Evolutionary conservation across 164 flowering plant genomes (phyloP), one percentile per base, ranked within the genome.

Genomic region (Sedum album): DNA sequence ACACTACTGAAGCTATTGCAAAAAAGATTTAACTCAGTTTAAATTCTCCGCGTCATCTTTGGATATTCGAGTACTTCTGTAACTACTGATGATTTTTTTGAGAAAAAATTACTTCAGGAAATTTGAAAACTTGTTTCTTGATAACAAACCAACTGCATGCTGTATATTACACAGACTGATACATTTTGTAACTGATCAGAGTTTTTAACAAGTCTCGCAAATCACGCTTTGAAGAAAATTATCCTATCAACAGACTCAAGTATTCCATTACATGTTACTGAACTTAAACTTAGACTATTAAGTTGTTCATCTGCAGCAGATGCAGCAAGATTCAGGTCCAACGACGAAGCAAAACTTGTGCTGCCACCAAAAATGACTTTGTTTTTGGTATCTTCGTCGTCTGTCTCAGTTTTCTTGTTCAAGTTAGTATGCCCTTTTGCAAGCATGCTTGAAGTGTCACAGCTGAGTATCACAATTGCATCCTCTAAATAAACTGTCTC

Each of bases 261-360:
- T 23, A 83, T 68, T 23, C 77, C 77, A 46, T 26, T 66, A 55
- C 67, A 76, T 17, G 28, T 42, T 41, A 18, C 51, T 21, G 76
- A 69, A 72, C 57, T 51, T 26, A 51, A 51, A 51, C 61, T 26
- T 28, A 55, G 5, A 26, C 61, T 26, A n/a, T 18, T 49, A 55
- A 55, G 18, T 26, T 46, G 28, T 31, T 69, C 73, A 49, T 77
- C 75, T 53, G 75, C 84, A 30, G 80, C 85, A 35, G 31, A 23
- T 3, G 76, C 69, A 15, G 89, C 77, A 25, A 89, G 74, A 61
- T 90, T 93, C 80, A 93, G 77, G 78, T 93, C 98, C 68, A 90
- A 71, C 10, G 88, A 81, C 33, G 79, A 66, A 66, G 74, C 70
- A 73, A 30, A 42, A 42, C 10, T 66, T 66, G 36, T 69, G 66